Conservation (phyloP, 2,329 filamentous ascomycete species). For the Penicillium rolfsii region DNA sequence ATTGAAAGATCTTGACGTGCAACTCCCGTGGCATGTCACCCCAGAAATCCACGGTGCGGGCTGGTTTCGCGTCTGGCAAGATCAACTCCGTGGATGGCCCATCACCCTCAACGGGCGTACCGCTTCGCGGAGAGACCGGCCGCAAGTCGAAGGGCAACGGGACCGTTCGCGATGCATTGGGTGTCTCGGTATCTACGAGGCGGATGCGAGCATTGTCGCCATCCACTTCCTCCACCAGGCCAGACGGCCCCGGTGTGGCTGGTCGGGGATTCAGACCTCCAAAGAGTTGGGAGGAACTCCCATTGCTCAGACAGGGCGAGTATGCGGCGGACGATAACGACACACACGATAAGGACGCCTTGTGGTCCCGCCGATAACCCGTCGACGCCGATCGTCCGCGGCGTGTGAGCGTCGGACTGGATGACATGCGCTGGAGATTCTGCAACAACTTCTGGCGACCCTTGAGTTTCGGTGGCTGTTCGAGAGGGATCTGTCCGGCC, state of each 20-base stretch:
- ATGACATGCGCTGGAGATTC: conserved; percentile 78
- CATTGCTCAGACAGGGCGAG: conserved; percentile 57
- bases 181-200: conserved; percentile 55
- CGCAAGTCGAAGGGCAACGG: conserved; percentile 67
- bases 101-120: conserved; percentile 16
- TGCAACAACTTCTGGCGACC: conserved; percentile 71
- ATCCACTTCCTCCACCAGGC: conserved; percentile 52
- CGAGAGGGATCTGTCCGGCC: conserved; percentile 42
- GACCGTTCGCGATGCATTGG: conserved; percentile 53
- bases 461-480: conserved; percentile 62
- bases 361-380: conserved; percentile 66
- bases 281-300: conserved; percentile 60
- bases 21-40: conserved; percentile 79
- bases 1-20: conserved; percentile 74
- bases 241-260: conserved; percentile 52
- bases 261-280: conserved; percentile 60
- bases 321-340: conserved; percentile 61
- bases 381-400: conserved; percentile 65
- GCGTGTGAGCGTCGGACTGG: conserved; percentile 71
- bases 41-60: conserved; percentile 71
- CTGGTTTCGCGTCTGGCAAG: conserved; percentile 33
- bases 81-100: conserved; percentile 23
- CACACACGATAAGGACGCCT: conserved; percentile 67
- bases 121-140: conserved; percentile 41
- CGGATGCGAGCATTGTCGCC: conserved; percentile 60